Base-by-base conservation (phyloP, 1,139 yeast species). In the Hemisphaericaspora lyxosophila region DNA sequence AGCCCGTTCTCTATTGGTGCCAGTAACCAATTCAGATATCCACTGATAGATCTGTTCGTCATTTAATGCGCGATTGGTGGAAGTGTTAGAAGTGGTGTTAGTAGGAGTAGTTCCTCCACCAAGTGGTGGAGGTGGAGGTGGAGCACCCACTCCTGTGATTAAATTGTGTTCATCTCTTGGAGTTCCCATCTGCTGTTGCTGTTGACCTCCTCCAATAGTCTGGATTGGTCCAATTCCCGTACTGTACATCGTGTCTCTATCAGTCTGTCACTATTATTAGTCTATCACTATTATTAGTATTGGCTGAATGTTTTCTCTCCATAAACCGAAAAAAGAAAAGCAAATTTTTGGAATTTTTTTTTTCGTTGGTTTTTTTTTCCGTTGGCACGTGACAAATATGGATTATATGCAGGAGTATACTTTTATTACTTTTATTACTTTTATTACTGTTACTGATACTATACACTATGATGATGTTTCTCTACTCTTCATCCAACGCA, bases 1-100 rank as follows among this genome's bases (percentile, higher is more conserved):
- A 1, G 98, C 97, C 53, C 92, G 87, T 55, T 92, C 98, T 53
- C 95, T 79, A 55, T 86, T 86, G 28, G 90, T 85, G 1, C 97
- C 97, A 41, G 87, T 83, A 27, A 88, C 89, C 38, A 92, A 71
- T 57, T 90, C 97, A 22, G 85, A 75, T 35, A 92, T 85, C 96
- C 97, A 88, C 46, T 82, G 84, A 58, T 83, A 86, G 12, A 90
- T 94, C 56, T 87, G 86, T 43, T 86, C 88, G 59, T 89, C 96
- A 44, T 83, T 88, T 26, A 87, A 64, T 1, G 95, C 89, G 7
- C 31, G 20, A 11, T 28, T 24, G 8, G 8, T 8, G n/a, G 13
- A 6, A 4, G 13, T n/a, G n/a, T n/a, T 24, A 3, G 26, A 6
- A 4, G 12, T n/a, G n/a, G 26, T 7, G 7, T 7, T n/a, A 6